Base-by-base conservation (phyloP, 2,329 filamentous ascomycete species). In the Tetracladium maxilliforme region DNA sequence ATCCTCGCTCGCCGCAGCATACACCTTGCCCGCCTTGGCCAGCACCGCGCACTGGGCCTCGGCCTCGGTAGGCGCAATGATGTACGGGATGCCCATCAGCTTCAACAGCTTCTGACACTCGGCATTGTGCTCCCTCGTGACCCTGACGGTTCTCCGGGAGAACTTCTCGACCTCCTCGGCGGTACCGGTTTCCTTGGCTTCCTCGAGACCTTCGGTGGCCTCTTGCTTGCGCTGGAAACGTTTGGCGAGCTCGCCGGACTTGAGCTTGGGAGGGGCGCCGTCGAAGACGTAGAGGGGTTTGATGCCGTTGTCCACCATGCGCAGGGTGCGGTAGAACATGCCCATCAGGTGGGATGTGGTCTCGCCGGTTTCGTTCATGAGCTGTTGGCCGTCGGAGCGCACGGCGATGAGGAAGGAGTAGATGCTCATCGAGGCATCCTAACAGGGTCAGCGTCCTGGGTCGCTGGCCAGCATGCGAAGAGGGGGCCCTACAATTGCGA, bases 401-500 rank as follows among this genome's bases (percentile, higher is more conserved):
- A 98, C 90, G 24, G 90, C 90, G 48, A 98, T 90, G 32, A 98
- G 70, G 61, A 98, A 98, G 53, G 82, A 92, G 65, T 98, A 98
- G 44, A 98, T 86, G 55, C 82, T 92, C 90, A 98, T 98, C 23
- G 90, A 98, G 22, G 75, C 18, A 21, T 17, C 11, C n/a, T n/a
- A n/a, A n/a, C n/a, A n/a, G n/a, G n/a, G n/a, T n/a, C n/a, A n/a
- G n/a, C n/a, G n/a, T 5, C 11, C 14, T 11, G 7, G 9, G 13
- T 10, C 16, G 16, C 7, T 17, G 10, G 11, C 19, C 10, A n/a
- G n/a, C 15, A 27, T 11, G 10, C n/a, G 16, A 12, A 8, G 15
- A 20, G 18, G 10, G 4, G 17, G 16, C 62, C 81, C 47, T 61
- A 92, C 86, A 54, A 94, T 94, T 26, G 87, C 87, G 33, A 98